Conservation (phyloP, 441 rosid genomes). For the Eruca vesicaria region DNA sequence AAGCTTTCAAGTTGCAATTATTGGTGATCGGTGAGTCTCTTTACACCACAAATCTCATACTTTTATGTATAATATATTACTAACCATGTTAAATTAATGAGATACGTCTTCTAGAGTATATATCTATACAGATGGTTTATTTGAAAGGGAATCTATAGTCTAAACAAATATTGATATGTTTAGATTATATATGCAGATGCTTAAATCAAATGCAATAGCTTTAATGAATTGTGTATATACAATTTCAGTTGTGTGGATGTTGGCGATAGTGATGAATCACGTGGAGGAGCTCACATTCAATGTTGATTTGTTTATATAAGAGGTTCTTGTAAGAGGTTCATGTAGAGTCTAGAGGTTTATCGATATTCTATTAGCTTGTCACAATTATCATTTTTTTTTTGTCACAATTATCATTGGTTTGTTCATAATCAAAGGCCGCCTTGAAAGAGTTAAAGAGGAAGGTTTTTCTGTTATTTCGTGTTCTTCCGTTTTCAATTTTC, state of each 20-base stretch:
- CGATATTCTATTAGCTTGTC: not conserved
- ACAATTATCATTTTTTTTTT: slow-evolving; percentile 3
- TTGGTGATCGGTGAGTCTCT: slow-evolving; percentile 21
- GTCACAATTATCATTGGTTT: slow-evolving; percentile 15
- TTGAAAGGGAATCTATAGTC: slow-evolving; percentile 14
- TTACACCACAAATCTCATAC: slow-evolving; percentile 20
- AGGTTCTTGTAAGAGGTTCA: not conserved
- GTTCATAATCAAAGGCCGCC: slow-evolving; percentile 1
- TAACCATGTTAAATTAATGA: slow-evolving; percentile 8
- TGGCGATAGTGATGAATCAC: slow-evolving; percentile 17
- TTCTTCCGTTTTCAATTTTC: not conserved
- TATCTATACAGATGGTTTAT: not conserved
- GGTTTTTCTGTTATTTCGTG: slow-evolving; percentile 20
- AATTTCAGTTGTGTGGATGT: slow-evolving; percentile 1
- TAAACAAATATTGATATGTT: not conserved
- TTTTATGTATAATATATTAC: not conserved
- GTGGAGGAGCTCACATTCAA: slow-evolving; percentile 4
- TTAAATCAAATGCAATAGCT: not conserved
- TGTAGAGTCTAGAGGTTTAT: slow-evolving; percentile 17
- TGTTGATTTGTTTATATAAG: not conserved
- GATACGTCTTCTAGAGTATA: slow-evolving; percentile 13
- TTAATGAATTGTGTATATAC: not conserved
- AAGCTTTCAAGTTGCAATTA: slow-evolving; percentile 18
- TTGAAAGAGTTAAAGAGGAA: not conserved
- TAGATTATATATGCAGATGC: not conserved